Evolutionary conservation across 1,139 yeast genomes (phyloP).

Genomic region (Sugiyamaella grinbergsii): DNA sequence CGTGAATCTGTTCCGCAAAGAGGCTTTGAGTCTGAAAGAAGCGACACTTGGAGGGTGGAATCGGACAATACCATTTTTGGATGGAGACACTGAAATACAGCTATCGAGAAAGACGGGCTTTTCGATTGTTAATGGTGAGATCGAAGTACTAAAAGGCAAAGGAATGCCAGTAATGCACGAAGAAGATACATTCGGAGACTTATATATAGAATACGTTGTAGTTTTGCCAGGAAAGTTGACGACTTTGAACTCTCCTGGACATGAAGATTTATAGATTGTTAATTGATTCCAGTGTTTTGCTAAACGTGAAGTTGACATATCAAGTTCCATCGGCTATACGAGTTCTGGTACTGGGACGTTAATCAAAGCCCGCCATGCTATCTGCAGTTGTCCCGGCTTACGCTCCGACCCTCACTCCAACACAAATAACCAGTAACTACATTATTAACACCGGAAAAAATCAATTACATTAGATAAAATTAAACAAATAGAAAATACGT

Average conservation of each 20-base stretch:
- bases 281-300: neutral
- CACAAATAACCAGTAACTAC: slow-evolving; percentile 7
- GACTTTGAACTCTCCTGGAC: slow-evolving; percentile 4
- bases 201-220: slow-evolving; percentile 69
- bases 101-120: slow-evolving; percentile 55
- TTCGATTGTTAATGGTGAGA: slow-evolving; percentile 62
- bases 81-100: slow-evolving; percentile 53
- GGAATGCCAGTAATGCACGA: slow-evolving; percentile 77
- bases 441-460: slow-evolving; percentile 8
- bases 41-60: slow-evolving; percentile 81
- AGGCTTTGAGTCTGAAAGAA: slow-evolving; percentile 69
- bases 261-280: slow-evolving; percentile 21
- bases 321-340: too few relatives aligned
- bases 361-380: too few relatives aligned
- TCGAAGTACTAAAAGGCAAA: slow-evolving; percentile 66
- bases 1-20: slow-evolving; percentile 74
- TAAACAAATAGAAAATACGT: neutral
- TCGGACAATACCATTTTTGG: slow-evolving; percentile 66
- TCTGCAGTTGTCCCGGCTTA: too few relatives aligned
- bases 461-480: slow-evolving; percentile 9
- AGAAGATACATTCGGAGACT: slow-evolving; percentile 65
- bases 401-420: neutral
- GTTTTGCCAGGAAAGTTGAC: slow-evolving; percentile 48
- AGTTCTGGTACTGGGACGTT: too few relatives aligned
- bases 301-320: too few relatives aligned